Percentiles rank a stretch among this genome's conserved stretches.
Conservation (phyloP, 2,329 filamentous ascomycete genomes). For the Coniochaeta sp. region DNA sequence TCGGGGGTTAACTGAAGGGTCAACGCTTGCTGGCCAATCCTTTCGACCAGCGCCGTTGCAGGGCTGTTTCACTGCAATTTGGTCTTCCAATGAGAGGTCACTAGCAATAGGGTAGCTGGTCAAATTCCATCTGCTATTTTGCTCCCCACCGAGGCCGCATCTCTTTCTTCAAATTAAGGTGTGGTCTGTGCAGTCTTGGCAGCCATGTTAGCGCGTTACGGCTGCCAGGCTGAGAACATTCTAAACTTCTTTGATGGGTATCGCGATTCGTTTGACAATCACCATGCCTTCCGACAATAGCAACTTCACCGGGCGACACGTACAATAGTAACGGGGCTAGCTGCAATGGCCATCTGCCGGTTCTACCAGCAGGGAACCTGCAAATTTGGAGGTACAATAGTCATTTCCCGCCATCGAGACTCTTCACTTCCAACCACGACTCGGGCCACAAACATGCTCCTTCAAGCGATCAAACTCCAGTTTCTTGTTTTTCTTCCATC, state of each 20-base stretch:
- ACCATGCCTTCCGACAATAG: neutral
- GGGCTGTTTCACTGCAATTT: too few species aligned
- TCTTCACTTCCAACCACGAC: neutral
- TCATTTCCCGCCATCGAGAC: neutral
- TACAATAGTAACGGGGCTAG: neutral
- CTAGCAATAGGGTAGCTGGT: too few species aligned
- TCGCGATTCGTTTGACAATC: neutral
- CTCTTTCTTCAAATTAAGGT: neutral
- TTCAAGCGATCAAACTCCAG: too few species aligned
- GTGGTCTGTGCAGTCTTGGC: neutral
- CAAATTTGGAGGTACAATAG: conserved; percentile 41
- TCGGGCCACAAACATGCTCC: neutral
- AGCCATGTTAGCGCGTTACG: neutral
- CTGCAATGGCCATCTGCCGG: conserved; percentile 28
- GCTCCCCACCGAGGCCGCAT: too few species aligned
- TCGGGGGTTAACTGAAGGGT: too few species aligned
- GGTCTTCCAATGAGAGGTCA: too few species aligned
- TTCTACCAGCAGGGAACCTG: conserved; percentile 45
- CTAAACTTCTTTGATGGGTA: neutral
- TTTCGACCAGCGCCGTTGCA: too few species aligned
- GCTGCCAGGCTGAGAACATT: neutral
- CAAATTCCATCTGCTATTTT: too few species aligned
- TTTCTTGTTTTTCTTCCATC: too few species aligned
- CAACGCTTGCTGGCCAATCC: too few species aligned
- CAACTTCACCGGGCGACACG: neutral